Base-by-base conservation (phyloP, 768 basidiomycete genomes). In the Panus rudis region DNA sequence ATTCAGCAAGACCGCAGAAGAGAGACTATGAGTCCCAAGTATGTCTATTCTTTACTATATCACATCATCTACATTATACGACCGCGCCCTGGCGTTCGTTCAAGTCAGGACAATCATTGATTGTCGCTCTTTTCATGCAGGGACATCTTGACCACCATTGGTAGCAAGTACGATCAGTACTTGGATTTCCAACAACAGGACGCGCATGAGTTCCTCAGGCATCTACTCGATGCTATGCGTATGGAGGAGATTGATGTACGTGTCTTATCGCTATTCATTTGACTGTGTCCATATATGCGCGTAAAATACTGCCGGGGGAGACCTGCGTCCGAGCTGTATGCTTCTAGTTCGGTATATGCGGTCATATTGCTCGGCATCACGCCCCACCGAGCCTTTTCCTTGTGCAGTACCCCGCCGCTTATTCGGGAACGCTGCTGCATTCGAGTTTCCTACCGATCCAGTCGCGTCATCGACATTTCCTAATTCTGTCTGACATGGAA, bases 181-280 rank as follows among this genome's bases (percentile, higher is more conserved):
- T 78, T 88, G 34, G 92, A 93, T 56, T 93, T 92, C 60, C 80
- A 86, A 6, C 93, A 98, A 61, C 93, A 96, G 61, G 93, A 98
- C 57, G 90, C 92, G 19, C 93, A 96, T 60, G 93, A 98, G 66
- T 84, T 94, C 49, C 64, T 97, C 20, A 74, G 89, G 25, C 92
- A 92, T 50, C 69, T 97, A 46, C 68, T 96, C 28, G 93, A 96
- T 59, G 85, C 82, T 16, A 86, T 93, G 73, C 78, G 89, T 41
- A 93, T 93, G 90, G 93, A 97, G 59, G 92, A 97, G 62, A 68
- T 80, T 39, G 93, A 98, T 57, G 87, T 89, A 55, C 48, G 81
- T 61, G 2, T 22, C 24, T 25, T n/a, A n/a, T n/a, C n/a, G n/a
- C n/a, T 31, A 8, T 19, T 22, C 6, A 26, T 39, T n/a, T 28